Evolutionary conservation across 2,329 filamentous ascomycete species (phyloP).

Genomic region (Colletotrichum sp.): DNA sequence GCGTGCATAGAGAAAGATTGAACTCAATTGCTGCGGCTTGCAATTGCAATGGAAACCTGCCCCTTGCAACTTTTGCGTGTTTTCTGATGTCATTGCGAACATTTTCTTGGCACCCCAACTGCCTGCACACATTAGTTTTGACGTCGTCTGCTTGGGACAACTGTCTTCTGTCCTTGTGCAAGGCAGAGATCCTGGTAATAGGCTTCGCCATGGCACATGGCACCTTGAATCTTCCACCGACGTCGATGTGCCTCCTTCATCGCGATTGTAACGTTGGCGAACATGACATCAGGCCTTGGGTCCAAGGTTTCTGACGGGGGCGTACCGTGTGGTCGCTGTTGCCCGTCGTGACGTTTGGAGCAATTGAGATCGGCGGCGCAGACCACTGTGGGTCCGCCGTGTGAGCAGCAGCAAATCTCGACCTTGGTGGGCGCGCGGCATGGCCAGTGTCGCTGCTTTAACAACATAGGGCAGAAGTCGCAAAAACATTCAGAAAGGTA

Average conservation of each 20-base stretch:
- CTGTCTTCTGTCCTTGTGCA: not conserved
- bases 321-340: slow-evolving; percentile 10
- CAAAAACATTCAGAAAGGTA: too few species aligned
- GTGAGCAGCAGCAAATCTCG: slow-evolving; percentile 19
- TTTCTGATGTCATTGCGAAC: not conserved
- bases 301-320: not conserved
- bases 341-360: slow-evolving; percentile 2
- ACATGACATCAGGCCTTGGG: not conserved
- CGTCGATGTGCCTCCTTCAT: not conserved
- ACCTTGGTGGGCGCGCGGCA: not conserved
- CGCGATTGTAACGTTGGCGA: not conserved
- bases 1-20: not conserved
- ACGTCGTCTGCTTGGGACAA: not conserved
- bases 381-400: slow-evolving; percentile 1
- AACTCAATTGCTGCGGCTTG: not conserved
- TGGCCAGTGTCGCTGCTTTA: too few species aligned
- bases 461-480: not conserved
- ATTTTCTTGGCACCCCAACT: not conserved
- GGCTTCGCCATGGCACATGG: not conserved
- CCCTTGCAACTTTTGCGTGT: not conserved
- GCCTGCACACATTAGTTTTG: not conserved
- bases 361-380: slow-evolving; percentile 17
- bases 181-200: not conserved
- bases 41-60: not conserved
- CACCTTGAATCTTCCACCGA: not conserved